Evolutionary conservation across 2,329 filamentous ascomycete genomes (phyloP), one percentile per base, ranked within the genome.

Genomic region (Diaporthe eres): DNA sequence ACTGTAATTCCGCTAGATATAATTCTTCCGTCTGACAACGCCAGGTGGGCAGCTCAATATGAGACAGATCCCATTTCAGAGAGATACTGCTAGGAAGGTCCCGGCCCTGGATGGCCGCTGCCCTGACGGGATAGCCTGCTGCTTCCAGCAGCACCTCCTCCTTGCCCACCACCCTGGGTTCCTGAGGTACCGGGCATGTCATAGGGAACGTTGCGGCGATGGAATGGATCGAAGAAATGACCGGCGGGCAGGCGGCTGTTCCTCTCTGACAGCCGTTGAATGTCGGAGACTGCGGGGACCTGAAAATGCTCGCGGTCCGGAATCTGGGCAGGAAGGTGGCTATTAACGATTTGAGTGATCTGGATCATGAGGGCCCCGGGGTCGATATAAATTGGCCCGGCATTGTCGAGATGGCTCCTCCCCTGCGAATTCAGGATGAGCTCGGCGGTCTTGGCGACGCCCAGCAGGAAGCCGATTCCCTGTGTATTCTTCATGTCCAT

Each of bases 171-270:
- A 9, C 39, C 49, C 2, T 31, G 53, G 22, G 25, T 19, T 4
- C 28, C 61, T 44, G 37, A 10, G 12, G 4, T 6, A 4, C 44
- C 25, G 10, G 55, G 17, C 44, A 71, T 19, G 31, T 34, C n/a
- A n/a, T 71, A 71, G n/a, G 12, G 44, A 9, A 75, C 55, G 4
- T 28, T 12, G 3, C 47, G 57, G 12, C 74, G 42, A 5, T 55
- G 42, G 19, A 72, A 58, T 1, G 75, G 75, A 28, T 77, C 75
- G 19, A 37, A 75, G 28, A 51, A 61, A 22, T 57, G 47, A 10
- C 44, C 60, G 49, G 12, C 19, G 7, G 61, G 63, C 65, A 47
- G 65, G 55, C 22, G 81, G 72, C 79, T 81, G 49, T 82, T 82
- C 0, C 78, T 80, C 49, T 76, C 78, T 0, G 57, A 76, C 39